A percentile compares a stretch with the other conserved stretches of the same genome.
Conservation (phyloP, 345 rosid species). For the Conringia planisiliqua region DNA sequence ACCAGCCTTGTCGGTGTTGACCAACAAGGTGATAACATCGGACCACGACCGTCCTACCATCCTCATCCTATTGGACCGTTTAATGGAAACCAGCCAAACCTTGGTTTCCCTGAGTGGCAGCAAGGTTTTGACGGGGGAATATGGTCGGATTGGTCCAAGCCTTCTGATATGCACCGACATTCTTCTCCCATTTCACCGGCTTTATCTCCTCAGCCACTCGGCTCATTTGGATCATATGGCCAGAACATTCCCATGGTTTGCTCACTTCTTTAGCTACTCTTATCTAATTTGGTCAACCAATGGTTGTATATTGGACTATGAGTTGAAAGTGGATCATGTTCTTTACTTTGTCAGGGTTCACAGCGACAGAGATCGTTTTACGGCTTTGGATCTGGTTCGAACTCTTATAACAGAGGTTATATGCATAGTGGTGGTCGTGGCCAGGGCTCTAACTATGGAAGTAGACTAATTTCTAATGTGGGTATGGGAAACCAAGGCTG, state of each 20-base stretch:
- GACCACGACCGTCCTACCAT: slow-evolving; percentile 68
- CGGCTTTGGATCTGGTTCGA: slow-evolving; percentile 60
- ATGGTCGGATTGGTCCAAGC: slow-evolving; percentile 80
- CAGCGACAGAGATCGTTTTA: slow-evolving; percentile 67
- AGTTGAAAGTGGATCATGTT: neutral
- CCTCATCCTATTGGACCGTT: slow-evolving; percentile 68
- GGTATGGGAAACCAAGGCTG: slow-evolving; percentile 54
- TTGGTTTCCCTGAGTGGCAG: slow-evolving; percentile 66
- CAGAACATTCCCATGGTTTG: slow-evolving; percentile 68
- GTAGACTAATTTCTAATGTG: slow-evolving; percentile 45
- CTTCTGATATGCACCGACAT: slow-evolving; percentile 66
- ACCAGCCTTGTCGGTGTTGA: slow-evolving; percentile 50
- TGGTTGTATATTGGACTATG: neutral
- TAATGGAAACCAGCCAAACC: slow-evolving; percentile 58
- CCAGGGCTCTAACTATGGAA: slow-evolving; percentile 58
- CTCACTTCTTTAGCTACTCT: slow-evolving; percentile 11
- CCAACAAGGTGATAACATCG: slow-evolving; percentile 71
- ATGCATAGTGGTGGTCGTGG: slow-evolving; percentile 47
- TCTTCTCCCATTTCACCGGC: slow-evolving; percentile 60
- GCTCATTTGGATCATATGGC: slow-evolving; percentile 55
- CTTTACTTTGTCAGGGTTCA: slow-evolving; percentile 45
- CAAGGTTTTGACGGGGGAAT: slow-evolving; percentile 78
- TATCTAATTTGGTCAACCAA: neutral
- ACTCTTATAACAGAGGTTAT: slow-evolving; percentile 57
- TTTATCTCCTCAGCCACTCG: slow-evolving; percentile 73